Evolutionary conservation across 1,139 yeast genomes (phyloP), one percentile per base, ranked within the genome.

Genomic region (Blastobotrys proliferans): DNA sequence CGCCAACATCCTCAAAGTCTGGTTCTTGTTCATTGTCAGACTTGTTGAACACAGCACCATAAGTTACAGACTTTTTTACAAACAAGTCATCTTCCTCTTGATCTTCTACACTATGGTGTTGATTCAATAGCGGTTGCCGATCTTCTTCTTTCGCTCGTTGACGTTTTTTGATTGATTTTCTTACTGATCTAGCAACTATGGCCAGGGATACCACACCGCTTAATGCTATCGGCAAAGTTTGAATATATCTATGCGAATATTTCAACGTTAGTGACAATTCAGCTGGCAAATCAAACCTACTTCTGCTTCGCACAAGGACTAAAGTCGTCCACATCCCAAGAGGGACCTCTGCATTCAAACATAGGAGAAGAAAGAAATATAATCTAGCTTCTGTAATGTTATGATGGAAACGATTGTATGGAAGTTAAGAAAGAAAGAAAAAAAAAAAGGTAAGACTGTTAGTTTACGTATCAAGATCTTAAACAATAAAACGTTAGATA

Each of bases 291-390:
- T 18, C 3, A 27, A 16, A 44, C 62, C 40, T 53, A 58, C 63
- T 45, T 43, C 31, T 61, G 63, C 22, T 53, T 43, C 35, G 45
- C 49, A 40, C 64, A 61, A 6, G 51, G 46, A 28, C 52, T 51
- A 21, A 60, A 42, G 42, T 58, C 62, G 36, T 59, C 63, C 6
- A 49, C 50, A 27, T 43, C 48, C 63, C 63, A 59, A 29, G 48
- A 35, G 6, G 58, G 52, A 34, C 54, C 59, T 9, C 49, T 17
- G 30, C 61, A 55, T 4, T 22, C 38, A 3, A 22, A 22, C 20
- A 24, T 35, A n/a, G n/a, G n/a, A n/a, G n/a, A n/a, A n/a, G n/a
- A n/a, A n/a, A n/a, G n/a, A n/a, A n/a, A n/a, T n/a, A n/a, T n/a
- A n/a, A n/a, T n/a, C n/a, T n/a, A n/a, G n/a, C n/a, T n/a, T n/a